A percentile compares a stretch with the other conserved stretches of the same genome.
Evolutionary conservation across 1,284 basidiomycete genomes (phyloP).

Genomic region (Heterobasidion occidentale): DNA sequence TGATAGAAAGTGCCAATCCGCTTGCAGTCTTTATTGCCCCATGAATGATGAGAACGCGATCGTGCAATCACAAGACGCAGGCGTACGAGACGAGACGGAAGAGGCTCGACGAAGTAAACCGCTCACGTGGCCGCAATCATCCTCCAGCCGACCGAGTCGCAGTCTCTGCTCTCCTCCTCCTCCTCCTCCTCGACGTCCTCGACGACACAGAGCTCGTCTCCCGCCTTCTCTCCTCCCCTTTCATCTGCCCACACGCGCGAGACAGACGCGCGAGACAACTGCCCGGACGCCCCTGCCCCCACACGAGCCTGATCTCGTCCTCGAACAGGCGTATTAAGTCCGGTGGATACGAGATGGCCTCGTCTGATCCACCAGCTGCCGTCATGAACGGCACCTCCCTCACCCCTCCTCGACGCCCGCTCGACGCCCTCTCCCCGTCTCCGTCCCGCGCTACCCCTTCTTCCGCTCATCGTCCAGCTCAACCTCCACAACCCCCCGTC

Average conservation of each 20-base stretch:
- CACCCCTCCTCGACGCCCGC: conserved; percentile 10
- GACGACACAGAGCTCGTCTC: not conserved
- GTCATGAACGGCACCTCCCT: conserved; percentile 7
- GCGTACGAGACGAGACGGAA: too few relatives aligned
- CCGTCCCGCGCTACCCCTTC: conserved; percentile 2
- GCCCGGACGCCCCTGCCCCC: not conserved
- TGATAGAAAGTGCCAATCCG: not conserved
- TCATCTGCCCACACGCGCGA: not conserved
- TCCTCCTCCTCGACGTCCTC: not conserved
- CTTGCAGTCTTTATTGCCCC: too few relatives aligned
- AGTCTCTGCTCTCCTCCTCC: not conserved
- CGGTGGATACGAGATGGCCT: not conserved
- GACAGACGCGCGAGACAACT: not conserved
- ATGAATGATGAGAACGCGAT: too few relatives aligned
- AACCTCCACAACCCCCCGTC: not conserved
- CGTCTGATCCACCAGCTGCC: not conserved
- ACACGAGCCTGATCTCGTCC: too few relatives aligned
- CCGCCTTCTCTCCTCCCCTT: not conserved
- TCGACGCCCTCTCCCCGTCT: conserved; percentile 12
- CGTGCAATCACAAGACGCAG: too few relatives aligned
- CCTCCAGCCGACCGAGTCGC: too few relatives aligned
- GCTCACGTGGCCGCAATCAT: too few relatives aligned
- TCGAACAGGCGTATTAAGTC: not conserved
- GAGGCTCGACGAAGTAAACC: too few relatives aligned
- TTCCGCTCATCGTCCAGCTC: not conserved